Evolutionary conservation across 768 basidiomycete species (phyloP), one percentile per base, ranked within the genome.

Genomic region (Trametes punicea): DNA sequence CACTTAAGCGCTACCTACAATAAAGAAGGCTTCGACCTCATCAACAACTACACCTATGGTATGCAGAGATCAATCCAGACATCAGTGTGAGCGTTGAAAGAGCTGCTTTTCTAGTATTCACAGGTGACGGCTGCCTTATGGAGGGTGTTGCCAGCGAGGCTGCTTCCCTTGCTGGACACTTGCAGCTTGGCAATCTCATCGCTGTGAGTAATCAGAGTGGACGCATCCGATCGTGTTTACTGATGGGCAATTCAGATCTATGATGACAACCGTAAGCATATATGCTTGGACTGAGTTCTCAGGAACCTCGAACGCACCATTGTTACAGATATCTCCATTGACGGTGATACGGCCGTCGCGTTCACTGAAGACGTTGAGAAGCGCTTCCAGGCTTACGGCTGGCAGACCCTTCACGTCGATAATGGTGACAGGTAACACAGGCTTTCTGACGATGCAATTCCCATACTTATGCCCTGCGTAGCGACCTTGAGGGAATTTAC

Each of bases 101-200:
- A 55, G 23, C 9, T 10, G 18, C 31, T 39, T 54, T 46, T 48
- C 18, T 59, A 91, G 91, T 88, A 48, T 96, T 97, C 77, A 80
- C 83, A 57, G 95, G 95, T 65, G 95, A 98, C 73, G 95, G 95
- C 42, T 98, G 95, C 75, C 79, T 98, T 51, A 94, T 95, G 89
- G 95, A 98, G 73, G 95, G 95, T 78, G 86, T 98, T 62, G 81
- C 93, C n/a, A 81, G 82, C 60, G 95, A 98, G 71, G 93, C 95
- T 36, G 88, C 89, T 57, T 92, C 89, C 65, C 81, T 97, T 61
- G 94, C 93, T 58, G 95, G 94, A 60, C 95, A 98, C 74, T 80
- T 97, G 65, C 86, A 93, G 70, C 82, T 98, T 38, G 93, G 91
- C 53, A 97, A 95, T 74, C 78, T 98, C 65, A 87, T 98, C 66